phyloP scores from a whole-genome alignment of 495 filamentous ascomycete species.

The Penicillium fimorum region DNA sequence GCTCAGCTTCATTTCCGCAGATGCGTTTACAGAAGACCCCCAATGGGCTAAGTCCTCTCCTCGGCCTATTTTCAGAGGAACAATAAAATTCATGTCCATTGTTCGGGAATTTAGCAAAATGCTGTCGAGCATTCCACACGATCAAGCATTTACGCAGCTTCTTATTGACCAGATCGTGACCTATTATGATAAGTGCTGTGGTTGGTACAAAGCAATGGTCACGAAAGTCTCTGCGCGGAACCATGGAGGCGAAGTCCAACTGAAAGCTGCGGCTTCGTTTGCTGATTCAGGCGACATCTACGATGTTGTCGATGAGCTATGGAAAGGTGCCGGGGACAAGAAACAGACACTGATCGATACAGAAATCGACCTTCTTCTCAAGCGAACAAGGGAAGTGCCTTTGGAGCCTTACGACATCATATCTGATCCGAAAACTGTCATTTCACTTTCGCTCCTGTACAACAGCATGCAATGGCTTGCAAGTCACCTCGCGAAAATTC shows the following conservation, averaged over 20 bases:
- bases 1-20: conserved; percentile 73
- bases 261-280: conserved; percentile 72
- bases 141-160: conserved; percentile 89
- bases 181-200: conserved; percentile 87
- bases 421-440: conserved; percentile 80
- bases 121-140: conserved; percentile 92
- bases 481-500: conserved; percentile 69
- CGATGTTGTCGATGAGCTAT: conserved; percentile 62
- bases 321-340: conserved; percentile 40
- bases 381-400: conserved; percentile 58
- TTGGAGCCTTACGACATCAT: conserved; percentile 80
- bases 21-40: conserved; percentile 85
- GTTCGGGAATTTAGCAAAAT: conserved; percentile 90
- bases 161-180: conserved; percentile 86
- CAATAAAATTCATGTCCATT: conserved; percentile 79
- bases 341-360: conserved; percentile 42
- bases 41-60: conserved; percentile 75
- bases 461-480: conserved; percentile 98
- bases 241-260: conserved; percentile 38
- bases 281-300: conserved; percentile 67
- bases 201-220: conserved; percentile 74
- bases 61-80: conserved; percentile 90
- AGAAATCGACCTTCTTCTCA: conserved; percentile 67
- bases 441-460: conserved; percentile 80
- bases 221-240: conserved; percentile 41